Conservation (phyloP, 2,329 filamentous ascomycete genomes). For the Colletotrichum caudatum region DNA sequence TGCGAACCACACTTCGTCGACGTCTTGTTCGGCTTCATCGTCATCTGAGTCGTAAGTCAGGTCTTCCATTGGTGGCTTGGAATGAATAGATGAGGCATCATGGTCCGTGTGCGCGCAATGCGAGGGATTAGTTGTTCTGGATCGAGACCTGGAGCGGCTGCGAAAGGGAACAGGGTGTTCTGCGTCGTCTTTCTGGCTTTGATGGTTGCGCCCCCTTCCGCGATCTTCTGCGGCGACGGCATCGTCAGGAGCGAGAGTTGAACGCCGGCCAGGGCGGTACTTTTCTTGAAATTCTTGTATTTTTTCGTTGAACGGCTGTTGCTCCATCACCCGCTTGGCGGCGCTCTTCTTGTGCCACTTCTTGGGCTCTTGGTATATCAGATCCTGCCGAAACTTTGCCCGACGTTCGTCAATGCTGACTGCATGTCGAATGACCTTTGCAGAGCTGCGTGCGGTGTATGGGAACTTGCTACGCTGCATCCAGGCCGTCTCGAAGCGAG, state of each 20-base stretch:
- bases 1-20: slow-evolving; percentile 84
- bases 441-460: slow-evolving; percentile 70
- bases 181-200: slow-evolving; percentile 43
- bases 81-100: slow-evolving; percentile 33
- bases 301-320: slow-evolving; percentile 42
- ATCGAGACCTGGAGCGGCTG: slow-evolving; percentile 50
- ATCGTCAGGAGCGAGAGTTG: slow-evolving; percentile 35
- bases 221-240: slow-evolving; percentile 36
- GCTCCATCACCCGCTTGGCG: slow-evolving; percentile 43
- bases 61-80: slow-evolving; percentile 44
- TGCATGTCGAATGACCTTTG: slow-evolving; percentile 74
- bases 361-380: slow-evolving; percentile 67
- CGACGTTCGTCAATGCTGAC: slow-evolving; percentile 78
- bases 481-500: slow-evolving; percentile 79
- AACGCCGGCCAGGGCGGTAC: slow-evolving; percentile 48
- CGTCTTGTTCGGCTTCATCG: slow-evolving; percentile 70
- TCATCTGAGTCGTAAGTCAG: slow-evolving; percentile 59
- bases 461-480: slow-evolving; percentile 85
- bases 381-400: slow-evolving; percentile 78
- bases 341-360: slow-evolving; percentile 43
- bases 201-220: slow-evolving; percentile 17
- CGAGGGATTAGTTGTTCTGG: slow-evolving; percentile 28
- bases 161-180: slow-evolving; percentile 57
- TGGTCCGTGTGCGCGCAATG: slow-evolving; percentile 7
- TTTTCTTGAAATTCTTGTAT: slow-evolving; percentile 51